phyloP scores from a whole-genome alignment of 257 asterid species.

The Ballota nigra region DNA sequence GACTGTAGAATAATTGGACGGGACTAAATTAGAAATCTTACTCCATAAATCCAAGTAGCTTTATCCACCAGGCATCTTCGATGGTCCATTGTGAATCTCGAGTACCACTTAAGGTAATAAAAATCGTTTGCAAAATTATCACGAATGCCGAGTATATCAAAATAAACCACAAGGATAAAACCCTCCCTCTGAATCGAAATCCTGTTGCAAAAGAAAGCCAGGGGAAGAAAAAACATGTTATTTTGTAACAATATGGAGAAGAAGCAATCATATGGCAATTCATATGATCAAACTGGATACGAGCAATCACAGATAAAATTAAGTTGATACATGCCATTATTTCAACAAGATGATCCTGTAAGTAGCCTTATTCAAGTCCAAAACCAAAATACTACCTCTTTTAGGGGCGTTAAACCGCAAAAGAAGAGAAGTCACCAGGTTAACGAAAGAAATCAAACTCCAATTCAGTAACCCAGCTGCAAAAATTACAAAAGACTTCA shows the following conservation, averaged over 20 bases:
- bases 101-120: conserved; percentile 45
- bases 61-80: conserved; percentile 73
- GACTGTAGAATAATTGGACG: not conserved
- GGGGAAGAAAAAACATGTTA: conserved; percentile 4
- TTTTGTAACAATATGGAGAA: not conserved
- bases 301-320: conserved; percentile 10
- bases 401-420: conserved; percentile 59
- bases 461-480: conserved; percentile 77
- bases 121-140: conserved; percentile 48
- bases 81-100: conserved; percentile 44
- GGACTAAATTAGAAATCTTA: conserved; percentile 30
- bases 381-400: conserved; percentile 51
- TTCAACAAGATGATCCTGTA: not conserved
- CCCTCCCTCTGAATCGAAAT: conserved; percentile 55
- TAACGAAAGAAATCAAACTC: conserved; percentile 74
- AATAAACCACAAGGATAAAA: conserved; percentile 60
- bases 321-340: not conserved
- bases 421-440: conserved; percentile 65
- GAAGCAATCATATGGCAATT: conserved; percentile 2
- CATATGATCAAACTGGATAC: not conserved
- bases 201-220: conserved; percentile 40
- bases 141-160: conserved; percentile 48
- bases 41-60: conserved; percentile 70
- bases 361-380: conserved; percentile 21
- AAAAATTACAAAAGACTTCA: conserved; percentile 14